Conservation (phyloP, 139 green algal genomes). For the Micractinium sp. region DNA sequence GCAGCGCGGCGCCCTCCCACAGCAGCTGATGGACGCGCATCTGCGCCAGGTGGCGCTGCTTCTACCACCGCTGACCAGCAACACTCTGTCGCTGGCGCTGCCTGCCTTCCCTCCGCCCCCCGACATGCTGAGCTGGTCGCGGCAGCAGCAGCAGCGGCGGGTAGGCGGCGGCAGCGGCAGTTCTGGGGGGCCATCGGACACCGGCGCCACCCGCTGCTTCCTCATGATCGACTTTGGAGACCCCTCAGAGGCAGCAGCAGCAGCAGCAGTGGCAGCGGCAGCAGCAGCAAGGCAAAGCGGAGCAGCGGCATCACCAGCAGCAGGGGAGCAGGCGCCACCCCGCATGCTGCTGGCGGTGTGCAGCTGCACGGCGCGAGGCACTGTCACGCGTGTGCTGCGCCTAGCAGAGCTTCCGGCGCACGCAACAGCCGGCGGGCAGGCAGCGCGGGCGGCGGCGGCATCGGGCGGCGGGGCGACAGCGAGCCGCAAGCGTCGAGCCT, state of each 20-base stretch:
- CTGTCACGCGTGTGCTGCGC: conserved; percentile 2
- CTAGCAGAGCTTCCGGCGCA: background rate
- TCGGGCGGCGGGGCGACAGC: background rate
- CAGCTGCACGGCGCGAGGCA: conserved; percentile 1
- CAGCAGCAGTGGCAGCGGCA: background rate
- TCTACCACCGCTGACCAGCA: background rate
- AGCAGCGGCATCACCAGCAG: background rate
- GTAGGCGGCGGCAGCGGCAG: background rate
- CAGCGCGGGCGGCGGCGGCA: background rate
- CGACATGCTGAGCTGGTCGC: conserved; percentile 15
- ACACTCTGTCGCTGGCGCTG: conserved; percentile 20
- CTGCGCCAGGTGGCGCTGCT: background rate
- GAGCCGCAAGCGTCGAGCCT: conserved; percentile 20
- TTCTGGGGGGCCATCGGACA: background rate
- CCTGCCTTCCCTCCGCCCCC: conserved; percentile 19
- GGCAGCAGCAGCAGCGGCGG: conserved; percentile 1
- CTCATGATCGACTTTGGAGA: conserved; percentile 15
- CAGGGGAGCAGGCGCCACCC: background rate
- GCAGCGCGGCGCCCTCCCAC: background rate
- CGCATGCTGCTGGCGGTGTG: conserved; percentile 13
- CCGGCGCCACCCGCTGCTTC: conserved; percentile 19
- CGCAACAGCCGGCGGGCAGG: background rate
- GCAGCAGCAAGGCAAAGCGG: background rate
- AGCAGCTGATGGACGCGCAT: background rate
- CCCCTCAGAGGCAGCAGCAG: background rate